Evolutionary conservation across 2,329 filamentous ascomycete genomes (phyloP), one percentile per base, ranked within the genome.

Genomic region (Tolypocladium ophioglossoides): DNA sequence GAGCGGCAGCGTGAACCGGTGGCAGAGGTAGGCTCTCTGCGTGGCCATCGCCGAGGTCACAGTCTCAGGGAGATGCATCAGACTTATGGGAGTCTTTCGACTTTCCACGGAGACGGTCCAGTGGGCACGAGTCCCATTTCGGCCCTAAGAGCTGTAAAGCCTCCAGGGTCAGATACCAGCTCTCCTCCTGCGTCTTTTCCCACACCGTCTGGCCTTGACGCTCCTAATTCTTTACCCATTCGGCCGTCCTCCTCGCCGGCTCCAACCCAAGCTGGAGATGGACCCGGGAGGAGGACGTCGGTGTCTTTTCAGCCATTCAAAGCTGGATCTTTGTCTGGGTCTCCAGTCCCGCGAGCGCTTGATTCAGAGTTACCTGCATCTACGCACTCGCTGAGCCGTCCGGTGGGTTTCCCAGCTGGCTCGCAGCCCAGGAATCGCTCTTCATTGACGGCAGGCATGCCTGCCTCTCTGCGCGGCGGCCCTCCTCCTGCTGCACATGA

Each of bases 291-390:
- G 62, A 83, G 90, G 52, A 85, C 88, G 8, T 96, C 90, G 0
- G 82, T 96, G 24, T 95, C 89, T 0, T 96, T 96, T 63, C 89
- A 95, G 62, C 91, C 92, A 0, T 99, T 99, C 75, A 99, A 99
- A 70, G 89, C 91, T 16, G 92, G 92, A 12, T 95, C 92, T 1
- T 76, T 97, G n/a, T 95, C 91, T 2, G 90, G 88, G 4, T 96
- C 91, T 5, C 92, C 91, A 0, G 67, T 77, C n/a, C 73, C 73
- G 32, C 73, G 78, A 34, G 66, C 74, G 8, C 66, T 70, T 2
- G 79, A 82, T 14, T 67, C 71, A 16, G 80, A 82, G 50, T 66
- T 74, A 2, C 78, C 81, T 16, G 73, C 77, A 35, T 85, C 83
- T 3, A 78, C 81, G 2, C 74, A 77, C 47, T 82, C 80, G 0